Percentiles rank a stretch among this genome's conserved stretches.
Evolutionary conservation across 148 eudicot species (phyloP).

Genomic region (Chenopodium suecicum): DNA sequence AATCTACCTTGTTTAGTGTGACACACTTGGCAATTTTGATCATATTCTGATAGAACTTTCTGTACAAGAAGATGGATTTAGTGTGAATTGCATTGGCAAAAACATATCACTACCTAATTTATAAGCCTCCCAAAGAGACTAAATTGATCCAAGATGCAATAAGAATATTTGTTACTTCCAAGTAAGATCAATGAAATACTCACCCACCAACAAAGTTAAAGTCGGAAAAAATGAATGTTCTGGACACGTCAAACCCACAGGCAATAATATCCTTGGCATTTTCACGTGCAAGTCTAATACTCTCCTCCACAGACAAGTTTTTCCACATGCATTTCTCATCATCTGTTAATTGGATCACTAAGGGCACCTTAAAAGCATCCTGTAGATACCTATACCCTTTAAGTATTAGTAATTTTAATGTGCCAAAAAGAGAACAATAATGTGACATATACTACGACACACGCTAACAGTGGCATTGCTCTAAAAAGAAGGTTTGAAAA

Average conservation of each 20-base stretch:
- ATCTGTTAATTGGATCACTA: conserved; percentile 92
- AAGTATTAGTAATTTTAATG: conserved; percentile 22
- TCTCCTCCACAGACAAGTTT: conserved; percentile 83
- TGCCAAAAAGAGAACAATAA: not conserved
- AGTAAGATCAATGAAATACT: conserved; percentile 26
- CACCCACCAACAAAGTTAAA: conserved; percentile 92
- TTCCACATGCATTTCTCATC: conserved; percentile 99
- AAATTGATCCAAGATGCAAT: not conserved
- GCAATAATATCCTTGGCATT: conserved; percentile 99
- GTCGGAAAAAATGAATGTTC: conserved; percentile 85
- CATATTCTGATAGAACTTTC: conserved; percentile 82
- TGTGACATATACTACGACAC: not conserved
- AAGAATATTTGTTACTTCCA: not conserved
- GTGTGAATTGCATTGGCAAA: not conserved
- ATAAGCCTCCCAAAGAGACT: not conserved
- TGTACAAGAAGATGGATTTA: conserved; percentile 31
- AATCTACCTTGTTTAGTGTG: conserved; percentile 75
- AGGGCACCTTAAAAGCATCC: conserved; percentile 96
- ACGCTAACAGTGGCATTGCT: not conserved
- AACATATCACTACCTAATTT: not conserved
- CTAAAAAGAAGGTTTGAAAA: not conserved
- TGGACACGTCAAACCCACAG: conserved; percentile 89
- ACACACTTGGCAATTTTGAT: conserved; percentile 84
- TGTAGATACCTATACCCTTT: conserved; percentile 78
- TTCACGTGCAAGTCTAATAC: conserved; percentile 93